phyloP scores from a whole-genome alignment of 2,329 filamentous ascomycete species.

The Colletotrichum sp. region DNA sequence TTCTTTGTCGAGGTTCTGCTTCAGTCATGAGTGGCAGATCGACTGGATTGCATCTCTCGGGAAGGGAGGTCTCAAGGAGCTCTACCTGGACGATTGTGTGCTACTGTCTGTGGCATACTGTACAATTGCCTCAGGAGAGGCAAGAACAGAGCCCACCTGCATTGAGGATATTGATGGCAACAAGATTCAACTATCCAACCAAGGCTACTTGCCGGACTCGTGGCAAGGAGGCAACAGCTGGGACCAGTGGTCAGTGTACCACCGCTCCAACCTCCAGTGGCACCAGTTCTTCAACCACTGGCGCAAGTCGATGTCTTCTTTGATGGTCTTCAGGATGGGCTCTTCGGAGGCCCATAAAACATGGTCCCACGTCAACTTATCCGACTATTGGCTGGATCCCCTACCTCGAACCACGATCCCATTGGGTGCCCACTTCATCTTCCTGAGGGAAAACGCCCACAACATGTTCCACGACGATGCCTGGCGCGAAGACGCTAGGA shows the following conservation, averaged over 20 bases:
- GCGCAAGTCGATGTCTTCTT: background rate
- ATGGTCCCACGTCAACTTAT: background rate
- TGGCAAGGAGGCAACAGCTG: background rate
- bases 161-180: background rate
- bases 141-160: background rate
- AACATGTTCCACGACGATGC: background rate
- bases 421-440: background rate
- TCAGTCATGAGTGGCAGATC: conserved; percentile 49
- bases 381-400: background rate
- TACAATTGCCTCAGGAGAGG: background rate
- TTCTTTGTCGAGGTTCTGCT: conserved; percentile 43
- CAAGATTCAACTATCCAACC: background rate
- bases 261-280: background rate
- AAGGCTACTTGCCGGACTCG: background rate
- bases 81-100: conserved; percentile 48
- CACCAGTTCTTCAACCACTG: background rate
- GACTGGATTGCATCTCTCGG: conserved; percentile 48
- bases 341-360: background rate
- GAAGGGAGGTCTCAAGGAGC: conserved; percentile 39
- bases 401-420: background rate
- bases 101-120: background rate
- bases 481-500: background rate
- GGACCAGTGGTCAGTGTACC: background rate
- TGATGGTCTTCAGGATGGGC: background rate
- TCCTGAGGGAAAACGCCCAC: background rate